Evolutionary conservation across 169 alveolate genomes (phyloP), one percentile per base, ranked within the genome.

Genomic region (Cryptosporidium canis): DNA sequence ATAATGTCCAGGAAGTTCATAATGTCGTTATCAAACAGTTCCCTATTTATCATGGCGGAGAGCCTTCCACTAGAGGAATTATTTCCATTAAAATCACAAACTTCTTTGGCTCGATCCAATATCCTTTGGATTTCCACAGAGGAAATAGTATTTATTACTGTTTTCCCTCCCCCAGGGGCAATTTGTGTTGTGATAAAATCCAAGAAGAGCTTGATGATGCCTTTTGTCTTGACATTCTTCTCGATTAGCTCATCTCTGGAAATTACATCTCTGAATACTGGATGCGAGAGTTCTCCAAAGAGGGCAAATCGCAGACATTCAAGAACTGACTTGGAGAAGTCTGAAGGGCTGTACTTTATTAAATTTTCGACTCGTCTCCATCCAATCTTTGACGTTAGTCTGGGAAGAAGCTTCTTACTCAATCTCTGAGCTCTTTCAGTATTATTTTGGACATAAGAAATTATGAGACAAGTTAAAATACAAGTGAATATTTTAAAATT

Each of bases 261-360:
- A 77, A 77, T 77, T 1, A 61, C 29, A 3, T 77, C 61, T 43
- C 41, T 58, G 44, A 55, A 77, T 58, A 55, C 35, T 58, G 77
- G 77, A 21, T 58, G 4, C 21, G 47, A 33, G 3, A 61, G n/a
- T 24, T 35, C 65, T 18, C 87, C 87, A 53, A 35, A 56, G 27
- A 77, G 64, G 24, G 87, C 24, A 77, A 58, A 77, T 77, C 87
- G 47, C 44, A 77, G 27, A 41, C 87, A 21, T 63, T 77, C 87
- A 55, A 77, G 51, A 41, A 77, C 61, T 21, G 87, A 77, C 24
- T 21, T 58, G 14, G 39, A 27, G 4, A 77, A 14, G n/a, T 77
- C 87, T 24, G 63, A 77, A 1, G 63, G 9, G n/a, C 61, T 77
- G 16, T 14, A 27, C 27, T 77, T 77, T n/a, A 77, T 77, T 27